phyloP scores from a whole-genome alignment of 345 rosid genomes.

The Lepidium aucheri region DNA sequence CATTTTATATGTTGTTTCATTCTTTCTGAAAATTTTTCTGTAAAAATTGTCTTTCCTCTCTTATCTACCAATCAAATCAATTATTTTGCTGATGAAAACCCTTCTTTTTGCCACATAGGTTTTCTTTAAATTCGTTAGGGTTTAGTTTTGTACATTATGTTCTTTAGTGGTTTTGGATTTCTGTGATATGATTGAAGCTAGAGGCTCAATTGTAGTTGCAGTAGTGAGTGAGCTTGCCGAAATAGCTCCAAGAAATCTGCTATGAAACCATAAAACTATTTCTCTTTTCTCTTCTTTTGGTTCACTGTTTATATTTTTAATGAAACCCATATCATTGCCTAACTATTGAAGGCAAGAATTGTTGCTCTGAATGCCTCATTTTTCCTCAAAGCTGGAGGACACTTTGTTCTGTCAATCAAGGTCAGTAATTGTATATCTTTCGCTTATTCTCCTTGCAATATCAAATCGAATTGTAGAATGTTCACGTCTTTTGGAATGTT shows the following conservation, averaged over 20 bases:
- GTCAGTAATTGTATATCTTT: slow-evolving; percentile 28
- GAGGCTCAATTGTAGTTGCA: neutral
- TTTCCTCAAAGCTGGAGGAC: slow-evolving; percentile 86
- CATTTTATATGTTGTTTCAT: neutral
- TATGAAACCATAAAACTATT: neutral
- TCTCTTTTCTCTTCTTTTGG: neutral
- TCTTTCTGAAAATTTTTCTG: too few species aligned
- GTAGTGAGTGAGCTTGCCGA: neutral
- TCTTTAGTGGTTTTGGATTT: too few species aligned
- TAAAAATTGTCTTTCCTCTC: neutral
- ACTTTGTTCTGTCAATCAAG: slow-evolving; percentile 91
- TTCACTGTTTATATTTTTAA: neutral
- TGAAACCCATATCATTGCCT: neutral
- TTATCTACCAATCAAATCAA: neutral
- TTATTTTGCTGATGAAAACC: neutral
- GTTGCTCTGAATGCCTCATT: slow-evolving; percentile 76
- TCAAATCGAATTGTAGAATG: neutral
- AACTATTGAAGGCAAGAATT: slow-evolving; percentile 69
- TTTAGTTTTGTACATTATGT: neutral
- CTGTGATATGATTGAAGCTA: neutral
- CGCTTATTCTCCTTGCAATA: neutral
- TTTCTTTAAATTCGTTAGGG: neutral
- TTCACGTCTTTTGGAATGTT: neutral
- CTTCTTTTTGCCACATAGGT: neutral
- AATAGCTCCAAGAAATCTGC: neutral